Evolutionary conservation across 2,329 filamentous ascomycete genomes (phyloP), one percentile per base, ranked within the genome.

Genomic region (Calcarisporium arbuscula): DNA sequence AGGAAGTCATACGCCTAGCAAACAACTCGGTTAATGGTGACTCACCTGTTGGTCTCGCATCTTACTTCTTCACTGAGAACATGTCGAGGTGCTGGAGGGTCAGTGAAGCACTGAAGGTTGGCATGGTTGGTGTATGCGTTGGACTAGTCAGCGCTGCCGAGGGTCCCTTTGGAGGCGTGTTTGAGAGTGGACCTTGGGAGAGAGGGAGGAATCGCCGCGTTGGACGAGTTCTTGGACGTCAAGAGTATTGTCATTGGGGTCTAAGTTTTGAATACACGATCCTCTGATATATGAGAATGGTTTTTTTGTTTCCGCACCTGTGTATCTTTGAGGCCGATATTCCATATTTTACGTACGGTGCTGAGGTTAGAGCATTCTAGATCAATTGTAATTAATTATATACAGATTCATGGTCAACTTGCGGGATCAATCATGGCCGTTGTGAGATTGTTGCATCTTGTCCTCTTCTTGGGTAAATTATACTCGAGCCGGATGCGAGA

Each of bases 1-100:
- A 80, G 30, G 81, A 87, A 41, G 82, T 85, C 14, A 69, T 85
- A 19, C 67, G 72, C 33, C 61, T 80, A 31, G 82, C 83, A 2
- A 88, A 88, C 52, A 60, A 62, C 14, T 64, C 79, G 0, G 78
- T 85, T 36, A 80, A 87, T 16, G 82, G 83, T 4, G 61, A 62
- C 14, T 64, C 79, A 0, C 77, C 85, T 36, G 80, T 87, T 16
- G 82, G 83, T 4, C 68, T 88, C 12, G 82, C 83, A 2, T 80
- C 78, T 1, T 88, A 88, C 60, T 84, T 88, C 62, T 86, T 80
- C 59, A 81, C 61, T 9, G 19, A 30, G 51, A 53, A 40, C 57
- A 69, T 47, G 36, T 65, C 5, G 51, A 56, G 32, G 67, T 46
- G 59, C n/a, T 53, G 49, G 28, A 53, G 67, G 8, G 60, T 74